These are phyloP conservation scores for Trichoderma sp. DNA, from an alignment of 2,329 filamentous ascomycete genomes.

Conservation along the genomic window DNA sequence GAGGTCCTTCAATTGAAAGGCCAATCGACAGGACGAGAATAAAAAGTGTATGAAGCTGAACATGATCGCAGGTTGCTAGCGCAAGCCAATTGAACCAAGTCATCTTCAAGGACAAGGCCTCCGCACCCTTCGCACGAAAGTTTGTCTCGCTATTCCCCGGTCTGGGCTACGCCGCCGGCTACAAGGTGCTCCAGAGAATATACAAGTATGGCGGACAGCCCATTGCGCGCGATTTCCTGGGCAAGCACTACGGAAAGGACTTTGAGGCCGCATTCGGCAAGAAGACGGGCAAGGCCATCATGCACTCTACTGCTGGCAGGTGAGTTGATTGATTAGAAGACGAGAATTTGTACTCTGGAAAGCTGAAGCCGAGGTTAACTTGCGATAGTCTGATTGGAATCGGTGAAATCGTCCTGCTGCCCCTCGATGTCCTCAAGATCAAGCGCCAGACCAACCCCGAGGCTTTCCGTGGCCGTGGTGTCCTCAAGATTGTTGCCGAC, in stretches of 20 bases:
- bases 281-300: conserved; percentile 96
- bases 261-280: conserved; percentile 93
- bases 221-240: conserved; percentile 87
- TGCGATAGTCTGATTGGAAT: conserved; percentile 80
- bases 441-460: conserved; percentile 99
- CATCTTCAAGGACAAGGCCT: conserved; percentile 88
- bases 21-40: not conserved
- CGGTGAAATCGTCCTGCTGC: conserved; percentile 92
- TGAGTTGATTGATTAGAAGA: conserved; percentile 38
- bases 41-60: conserved; percentile 28
- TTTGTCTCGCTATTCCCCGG: conserved; percentile 97
- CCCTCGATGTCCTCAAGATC: conserved; percentile 97
- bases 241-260: conserved; percentile 72
- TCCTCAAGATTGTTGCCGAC: conserved; percentile 86
- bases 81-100: conserved; percentile 75
- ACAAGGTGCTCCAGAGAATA: conserved; percentile 95
- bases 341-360: not conserved
- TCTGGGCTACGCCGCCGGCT: conserved; percentile 93
- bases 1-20: not conserved
- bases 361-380: not conserved
- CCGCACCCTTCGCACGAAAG: conserved; percentile 69
- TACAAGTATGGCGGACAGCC: conserved; percentile 99
- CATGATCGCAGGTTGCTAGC: conserved; percentile 36
- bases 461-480: conserved; percentile 89
- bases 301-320: conserved; percentile 96